Percentiles rank a stretch among this genome's conserved stretches.
Evolutionary conservation across 2,329 filamentous ascomycete genomes (phyloP).

Genomic region (Periglandula ipomoeae): DNA sequence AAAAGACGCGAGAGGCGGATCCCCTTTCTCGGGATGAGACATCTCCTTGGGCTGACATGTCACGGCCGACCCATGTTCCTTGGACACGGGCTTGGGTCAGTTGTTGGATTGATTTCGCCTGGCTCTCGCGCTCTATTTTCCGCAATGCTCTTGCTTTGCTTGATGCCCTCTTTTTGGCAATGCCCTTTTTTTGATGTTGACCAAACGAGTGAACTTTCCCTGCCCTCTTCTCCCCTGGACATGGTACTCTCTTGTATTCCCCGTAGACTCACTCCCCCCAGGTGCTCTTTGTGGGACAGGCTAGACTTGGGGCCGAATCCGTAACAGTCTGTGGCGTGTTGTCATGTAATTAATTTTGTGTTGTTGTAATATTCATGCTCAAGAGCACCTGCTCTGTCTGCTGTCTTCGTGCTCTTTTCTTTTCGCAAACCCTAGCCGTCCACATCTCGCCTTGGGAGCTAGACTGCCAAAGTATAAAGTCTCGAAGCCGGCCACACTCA

Average conservation of each 20-base stretch:
- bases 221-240: background rate
- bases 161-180: background rate
- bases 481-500: slow-evolving; percentile 4
- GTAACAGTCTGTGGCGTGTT: background rate
- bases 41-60: slow-evolving; percentile 16
- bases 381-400: too few species aligned
- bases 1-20: slow-evolving; percentile 9
- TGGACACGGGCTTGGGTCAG: background rate
- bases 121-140: background rate
- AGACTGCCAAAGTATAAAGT: slow-evolving; percentile 8
- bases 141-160: background rate
- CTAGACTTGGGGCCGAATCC: background rate
- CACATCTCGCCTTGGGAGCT: background rate
- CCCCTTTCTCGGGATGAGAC: slow-evolving; percentile 18
- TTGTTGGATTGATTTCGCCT: background rate
- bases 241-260: background rate
- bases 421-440: background rate
- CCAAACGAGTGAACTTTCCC: background rate
- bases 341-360: background rate
- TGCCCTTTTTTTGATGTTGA: too few species aligned
- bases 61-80: slow-evolving; percentile 13
- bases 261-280: background rate
- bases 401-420: background rate
- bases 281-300: background rate
- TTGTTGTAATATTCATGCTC: background rate